phyloP scores from a whole-genome alignment of 345 rosid genomes.

The Gossypium stocksii region DNA sequence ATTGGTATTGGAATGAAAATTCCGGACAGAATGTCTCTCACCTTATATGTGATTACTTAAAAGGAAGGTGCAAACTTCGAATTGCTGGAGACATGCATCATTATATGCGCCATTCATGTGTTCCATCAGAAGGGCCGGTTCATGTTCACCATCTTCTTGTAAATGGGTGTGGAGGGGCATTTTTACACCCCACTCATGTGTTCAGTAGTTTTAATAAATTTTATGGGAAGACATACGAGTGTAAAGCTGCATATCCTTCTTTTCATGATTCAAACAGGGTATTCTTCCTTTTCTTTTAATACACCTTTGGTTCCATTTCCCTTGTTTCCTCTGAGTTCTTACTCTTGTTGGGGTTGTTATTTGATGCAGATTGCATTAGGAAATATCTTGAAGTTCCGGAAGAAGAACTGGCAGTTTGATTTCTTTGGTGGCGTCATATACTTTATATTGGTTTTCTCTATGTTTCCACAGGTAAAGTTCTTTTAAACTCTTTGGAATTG shows the following conservation, averaged over 20 bases:
- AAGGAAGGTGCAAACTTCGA: slow-evolving; percentile 90
- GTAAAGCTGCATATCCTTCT: slow-evolving; percentile 88
- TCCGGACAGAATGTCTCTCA: slow-evolving; percentile 84
- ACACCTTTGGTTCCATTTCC: slow-evolving; percentile 7
- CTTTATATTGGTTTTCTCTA: slow-evolving; percentile 78
- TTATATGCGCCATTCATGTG: slow-evolving; percentile 89
- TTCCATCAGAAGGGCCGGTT: slow-evolving; percentile 70
- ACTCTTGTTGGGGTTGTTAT: slow-evolving; percentile 15
- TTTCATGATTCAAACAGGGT: slow-evolving; percentile 98
- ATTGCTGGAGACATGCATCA: slow-evolving; percentile 98
- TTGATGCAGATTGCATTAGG: slow-evolving; percentile 89
- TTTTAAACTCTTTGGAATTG: slow-evolving; percentile 13
- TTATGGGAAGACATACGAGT: slow-evolving; percentile 62
- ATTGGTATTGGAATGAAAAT: slow-evolving; percentile 78
- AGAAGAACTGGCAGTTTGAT: slow-evolving; percentile 99
- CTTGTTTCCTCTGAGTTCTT: slow-evolving; percentile 18
- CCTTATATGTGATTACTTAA: slow-evolving; percentile 71
- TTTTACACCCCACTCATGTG: slow-evolving; percentile 97
- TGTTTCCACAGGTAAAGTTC: slow-evolving; percentile 82
- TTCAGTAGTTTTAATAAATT: slow-evolving; percentile 62
- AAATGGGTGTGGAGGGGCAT: slow-evolving; percentile 98
- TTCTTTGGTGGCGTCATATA: slow-evolving; percentile 95
- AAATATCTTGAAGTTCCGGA: slow-evolving; percentile 95
- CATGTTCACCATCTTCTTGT: slow-evolving; percentile 87
- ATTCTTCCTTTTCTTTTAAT: slow-evolving; percentile 12